A percentile compares a stretch with the other conserved stretches of the same genome.
phyloP scores from a whole-genome alignment of 2,329 filamentous ascomycete genomes.

The Pyrenochaeta sp. region DNA sequence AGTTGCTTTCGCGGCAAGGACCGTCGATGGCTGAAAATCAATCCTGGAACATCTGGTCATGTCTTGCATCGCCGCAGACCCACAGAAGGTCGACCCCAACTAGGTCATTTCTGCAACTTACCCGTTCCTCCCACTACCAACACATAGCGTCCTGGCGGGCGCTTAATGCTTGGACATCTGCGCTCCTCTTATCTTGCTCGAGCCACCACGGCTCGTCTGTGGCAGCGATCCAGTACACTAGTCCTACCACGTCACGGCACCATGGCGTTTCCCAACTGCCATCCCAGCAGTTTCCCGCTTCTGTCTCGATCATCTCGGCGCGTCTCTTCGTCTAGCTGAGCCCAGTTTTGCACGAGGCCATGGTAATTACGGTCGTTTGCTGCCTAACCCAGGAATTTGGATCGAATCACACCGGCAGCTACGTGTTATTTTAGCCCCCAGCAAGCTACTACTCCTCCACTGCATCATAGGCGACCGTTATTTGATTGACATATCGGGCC shows the following conservation, averaged over 20 bases:
- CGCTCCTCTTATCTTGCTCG: constrained; percentile 25
- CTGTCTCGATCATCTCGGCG: constrained; percentile 14
- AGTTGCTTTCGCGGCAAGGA: constrained; percentile 18
- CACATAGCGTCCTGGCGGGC: constrained; percentile 26
- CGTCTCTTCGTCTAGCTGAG: constrained; percentile 19
- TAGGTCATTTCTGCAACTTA: constrained; percentile 1
- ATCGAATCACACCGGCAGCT: constrained; percentile 11
- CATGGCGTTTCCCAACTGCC: constrained; percentile 8
- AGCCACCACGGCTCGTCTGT: constrained; percentile 24
- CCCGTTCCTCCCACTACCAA: constrained; percentile 16
- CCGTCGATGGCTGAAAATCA: constrained; percentile 29
- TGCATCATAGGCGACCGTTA: constrained; percentile 4
- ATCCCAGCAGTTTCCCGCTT: constrained; percentile 17
- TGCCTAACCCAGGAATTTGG: constrained; percentile 23
- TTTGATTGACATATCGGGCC: constrained; percentile 1
- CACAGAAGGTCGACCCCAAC: not conserved
- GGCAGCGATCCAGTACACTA: constrained; percentile 17
- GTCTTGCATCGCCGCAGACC: constrained; percentile 15
- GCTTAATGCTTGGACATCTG: constrained; percentile 30
- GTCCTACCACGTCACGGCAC: constrained; percentile 17
- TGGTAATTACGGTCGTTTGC: constrained; percentile 17
- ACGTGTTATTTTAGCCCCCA: constrained; percentile 14
- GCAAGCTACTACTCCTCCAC: constrained; percentile 3
- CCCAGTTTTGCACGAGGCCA: constrained; percentile 8
- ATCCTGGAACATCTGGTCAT: constrained; percentile 20